phyloP scores from a whole-genome alignment of 176 grass and related monocot species.

The Oryza officinalis region DNA sequence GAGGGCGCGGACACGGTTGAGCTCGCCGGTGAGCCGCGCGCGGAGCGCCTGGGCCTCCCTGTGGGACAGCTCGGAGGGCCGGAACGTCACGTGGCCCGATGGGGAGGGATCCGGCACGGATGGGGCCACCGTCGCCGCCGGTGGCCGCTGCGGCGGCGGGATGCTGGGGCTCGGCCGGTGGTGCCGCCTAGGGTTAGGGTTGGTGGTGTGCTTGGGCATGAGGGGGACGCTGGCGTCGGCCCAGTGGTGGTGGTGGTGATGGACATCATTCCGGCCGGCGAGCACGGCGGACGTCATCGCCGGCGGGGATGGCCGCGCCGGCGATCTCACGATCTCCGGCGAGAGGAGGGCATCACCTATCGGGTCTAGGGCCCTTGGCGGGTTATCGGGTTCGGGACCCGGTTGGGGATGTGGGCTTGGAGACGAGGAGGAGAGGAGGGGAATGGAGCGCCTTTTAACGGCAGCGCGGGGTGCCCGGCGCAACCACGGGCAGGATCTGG shows the following conservation, averaged over 20 bases:
- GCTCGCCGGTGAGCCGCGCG: constrained; percentile 65
- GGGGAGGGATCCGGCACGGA: neutral
- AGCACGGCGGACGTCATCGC: constrained; percentile 84
- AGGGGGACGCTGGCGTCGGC: constrained; percentile 53
- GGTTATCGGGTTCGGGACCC: constrained; percentile 22
- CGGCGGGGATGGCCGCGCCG: neutral
- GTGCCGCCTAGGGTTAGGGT: constrained; percentile 48
- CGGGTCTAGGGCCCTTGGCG: constrained; percentile 21
- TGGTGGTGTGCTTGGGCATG: constrained; percentile 45
- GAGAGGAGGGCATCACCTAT: neutral
- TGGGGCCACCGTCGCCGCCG: neutral
- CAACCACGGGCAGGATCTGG: neutral
- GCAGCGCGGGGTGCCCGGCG: constrained; percentile 5
- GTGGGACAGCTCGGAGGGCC: constrained; percentile 41
- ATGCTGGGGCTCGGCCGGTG: constrained; percentile 32
- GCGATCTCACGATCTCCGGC: constrained; percentile 34
- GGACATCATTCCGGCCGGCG: constrained; percentile 72
- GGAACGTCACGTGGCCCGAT: constrained; percentile 36
- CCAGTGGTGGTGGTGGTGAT: constrained; percentile 54
- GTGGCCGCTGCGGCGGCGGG: neutral
- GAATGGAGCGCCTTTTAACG: constrained; percentile 26
- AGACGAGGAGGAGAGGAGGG: constrained; percentile 5
- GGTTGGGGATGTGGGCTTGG: neutral
- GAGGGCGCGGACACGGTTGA: constrained; percentile 66
- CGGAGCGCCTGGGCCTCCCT: constrained; percentile 57